These are phyloP conservation scores for Coffea humblotiana DNA, from an alignment of 305 asterid genomes.

Conservation along the genomic window DNA sequence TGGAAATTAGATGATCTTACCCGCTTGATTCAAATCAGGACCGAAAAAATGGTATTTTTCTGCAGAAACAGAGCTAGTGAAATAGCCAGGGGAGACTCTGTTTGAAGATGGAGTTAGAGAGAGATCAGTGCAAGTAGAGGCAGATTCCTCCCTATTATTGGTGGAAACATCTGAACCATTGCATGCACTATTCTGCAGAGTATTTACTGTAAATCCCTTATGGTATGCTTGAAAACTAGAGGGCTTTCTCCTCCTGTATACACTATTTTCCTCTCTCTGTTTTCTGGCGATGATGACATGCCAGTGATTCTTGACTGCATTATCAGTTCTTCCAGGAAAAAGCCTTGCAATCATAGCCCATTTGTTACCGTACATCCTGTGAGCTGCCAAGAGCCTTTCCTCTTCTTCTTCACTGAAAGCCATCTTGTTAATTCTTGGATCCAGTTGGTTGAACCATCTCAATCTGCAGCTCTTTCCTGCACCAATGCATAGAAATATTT, in stretches of 20 bases:
- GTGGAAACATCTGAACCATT: slow-evolving; percentile 31
- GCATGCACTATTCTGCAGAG: slow-evolving; percentile 24
- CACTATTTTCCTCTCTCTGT: slow-evolving; percentile 18
- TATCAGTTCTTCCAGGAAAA: slow-evolving; percentile 37
- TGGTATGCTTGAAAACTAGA: background rate
- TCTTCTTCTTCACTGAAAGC: slow-evolving; percentile 36
- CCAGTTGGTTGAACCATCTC: slow-evolving; percentile 37
- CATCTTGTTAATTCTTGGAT: slow-evolving; percentile 26
- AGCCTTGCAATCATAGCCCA: slow-evolving; percentile 32
- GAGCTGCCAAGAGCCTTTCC: slow-evolving; percentile 25
- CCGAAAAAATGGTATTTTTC: slow-evolving; percentile 5
- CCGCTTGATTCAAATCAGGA: slow-evolving; percentile 9
- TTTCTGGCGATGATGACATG: slow-evolving; percentile 37
- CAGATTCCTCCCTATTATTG: slow-evolving; percentile 37
- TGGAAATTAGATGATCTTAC: background rate
- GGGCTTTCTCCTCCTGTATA: slow-evolving; percentile 11
- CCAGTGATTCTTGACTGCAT: slow-evolving; percentile 40
- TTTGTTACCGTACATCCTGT: slow-evolving; percentile 29
- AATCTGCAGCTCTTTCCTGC: slow-evolving; percentile 37
- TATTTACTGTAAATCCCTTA: background rate
- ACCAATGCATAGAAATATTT: background rate
- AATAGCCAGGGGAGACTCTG: slow-evolving; percentile 3
- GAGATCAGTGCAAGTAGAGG: slow-evolving; percentile 45
- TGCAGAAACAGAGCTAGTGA: background rate
- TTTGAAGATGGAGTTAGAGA: slow-evolving; percentile 26